phyloP scores from a whole-genome alignment of 192 early-diverging fungal genomes.

The Obelidium mucronatum region DNA sequence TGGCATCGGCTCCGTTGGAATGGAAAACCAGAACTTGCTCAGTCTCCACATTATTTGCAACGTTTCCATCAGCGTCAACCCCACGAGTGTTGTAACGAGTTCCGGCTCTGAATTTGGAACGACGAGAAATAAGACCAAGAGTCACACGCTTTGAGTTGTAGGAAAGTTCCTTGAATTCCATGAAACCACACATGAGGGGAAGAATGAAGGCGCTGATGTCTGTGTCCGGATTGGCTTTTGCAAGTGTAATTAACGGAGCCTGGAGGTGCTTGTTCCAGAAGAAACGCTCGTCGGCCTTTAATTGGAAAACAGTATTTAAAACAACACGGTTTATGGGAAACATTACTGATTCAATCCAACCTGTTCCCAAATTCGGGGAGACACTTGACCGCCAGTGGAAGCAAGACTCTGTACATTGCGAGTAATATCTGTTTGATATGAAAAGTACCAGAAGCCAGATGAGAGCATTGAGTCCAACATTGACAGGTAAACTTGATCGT shows the following conservation, averaged over 20 bases:
- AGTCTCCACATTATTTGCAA: slow-evolving; percentile 97
- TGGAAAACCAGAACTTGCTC: slow-evolving; percentile 78
- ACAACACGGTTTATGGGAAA: not conserved
- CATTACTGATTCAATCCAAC: not conserved
- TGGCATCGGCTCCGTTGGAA: not conserved
- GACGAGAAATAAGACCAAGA: slow-evolving; percentile 8
- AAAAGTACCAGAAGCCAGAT: slow-evolving; percentile 77
- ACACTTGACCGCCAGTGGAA: slow-evolving; percentile 46
- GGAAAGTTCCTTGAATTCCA: slow-evolving; percentile 60
- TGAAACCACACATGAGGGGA: slow-evolving; percentile 92
- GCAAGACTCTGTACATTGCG: slow-evolving; percentile 50
- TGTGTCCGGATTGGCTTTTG: slow-evolving; percentile 48
- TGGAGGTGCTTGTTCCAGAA: slow-evolving; percentile 89
- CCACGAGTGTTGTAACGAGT: slow-evolving; percentile 94
- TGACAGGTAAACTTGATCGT: slow-evolving; percentile 70
- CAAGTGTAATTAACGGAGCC: slow-evolving; percentile 71
- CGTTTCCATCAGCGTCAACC: slow-evolving; percentile 89
- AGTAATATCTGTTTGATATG: slow-evolving; percentile 88
- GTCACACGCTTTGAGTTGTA: slow-evolving; percentile 68
- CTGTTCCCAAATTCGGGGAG: slow-evolving; percentile 22
- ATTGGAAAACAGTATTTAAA: not conserved
- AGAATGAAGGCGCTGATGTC: slow-evolving; percentile 78
- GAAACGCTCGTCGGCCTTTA: slow-evolving; percentile 88
- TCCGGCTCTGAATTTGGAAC: slow-evolving; percentile 72
- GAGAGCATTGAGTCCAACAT: slow-evolving; percentile 65